Evolutionary conservation across 768 basidiomycete species (phyloP), one percentile per base, ranked within the genome.

Genomic region (Mycena vulgaris): DNA sequence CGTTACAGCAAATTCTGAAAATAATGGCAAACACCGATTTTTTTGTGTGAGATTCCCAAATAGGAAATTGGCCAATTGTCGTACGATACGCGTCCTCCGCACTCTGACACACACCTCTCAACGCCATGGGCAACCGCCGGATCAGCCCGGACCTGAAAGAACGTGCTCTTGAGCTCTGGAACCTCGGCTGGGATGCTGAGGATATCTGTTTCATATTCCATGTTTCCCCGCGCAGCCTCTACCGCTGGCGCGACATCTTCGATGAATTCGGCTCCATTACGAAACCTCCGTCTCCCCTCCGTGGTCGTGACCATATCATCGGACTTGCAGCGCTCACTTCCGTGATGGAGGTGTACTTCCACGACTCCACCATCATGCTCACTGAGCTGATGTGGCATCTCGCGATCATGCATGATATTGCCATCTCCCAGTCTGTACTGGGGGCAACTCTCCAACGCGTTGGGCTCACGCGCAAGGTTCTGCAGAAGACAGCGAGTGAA

Each of bases 181-280:
- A 66, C 28, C 28, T 35, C 8, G 74, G 76, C 5, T 78, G 76
- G 76, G 59, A 49, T 2, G 16, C 67, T 1, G 57, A 69, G 11
- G 72, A 78, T 35, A 75, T 78, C 25, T 66, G 65, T 35, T 70
- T 52, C n/a, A 66, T 51, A 2, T 59, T 76, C 13, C 25, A 64
- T 11, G 59, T 78, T 2, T 77, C 75, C n/a, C 31, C 42, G 13
- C 49, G 49, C 1, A 76, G 75, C 42, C 61, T 74, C 23, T 74
- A 74, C 39, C 73, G 70, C 23, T 78, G 77, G 75, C 39, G 59
- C 23, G 55, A 45, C 2, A 72, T 73, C 28, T 68, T 77, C 28
- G 68, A 74, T 16, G 71, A 76, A 39, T 55, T 37, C 33, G 73
- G 73, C 3, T 13, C 33, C 6, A 49, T 72, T 30, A 56, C 56